phyloP scores from a whole-genome alignment of 2,329 filamentous ascomycete species.

The Alternaria triticimaculans region DNA sequence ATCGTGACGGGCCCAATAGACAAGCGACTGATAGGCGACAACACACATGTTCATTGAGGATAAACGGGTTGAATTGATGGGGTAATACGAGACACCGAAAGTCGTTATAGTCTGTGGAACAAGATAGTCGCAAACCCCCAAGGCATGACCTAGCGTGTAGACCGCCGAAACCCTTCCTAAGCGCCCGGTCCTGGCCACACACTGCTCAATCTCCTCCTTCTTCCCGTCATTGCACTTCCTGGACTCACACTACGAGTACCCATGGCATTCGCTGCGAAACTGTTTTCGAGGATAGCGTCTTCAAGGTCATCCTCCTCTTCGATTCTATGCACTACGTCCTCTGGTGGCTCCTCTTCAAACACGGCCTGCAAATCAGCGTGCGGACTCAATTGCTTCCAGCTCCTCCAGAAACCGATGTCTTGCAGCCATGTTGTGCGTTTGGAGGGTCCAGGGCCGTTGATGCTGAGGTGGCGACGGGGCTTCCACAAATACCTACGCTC shows the following conservation, averaged over 20 bases:
- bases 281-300: conserved; percentile 52
- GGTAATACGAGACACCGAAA: background rate
- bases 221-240: conserved; percentile 34
- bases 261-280: conserved; percentile 35
- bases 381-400: conserved; percentile 69
- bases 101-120: background rate
- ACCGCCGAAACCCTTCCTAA: background rate
- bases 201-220: conserved; percentile 45
- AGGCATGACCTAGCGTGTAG: background rate
- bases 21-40: background rate
- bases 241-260: conserved; percentile 41
- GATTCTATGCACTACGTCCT: conserved; percentile 56
- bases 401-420: conserved; percentile 56
- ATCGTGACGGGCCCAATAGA: background rate
- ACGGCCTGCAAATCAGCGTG: conserved; percentile 76
- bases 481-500: conserved; percentile 75
- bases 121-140: background rate
- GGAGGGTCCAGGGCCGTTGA: conserved; percentile 42
- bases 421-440: conserved; percentile 58
- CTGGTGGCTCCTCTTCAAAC: conserved; percentile 73
- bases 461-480: conserved; percentile 45
- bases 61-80: background rate
- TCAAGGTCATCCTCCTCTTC: conserved; percentile 58
- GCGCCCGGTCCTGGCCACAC: conserved; percentile 39
- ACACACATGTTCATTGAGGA: background rate